Percentiles rank a stretch among this genome's conserved stretches.
Evolutionary conservation across 345 rosid species (phyloP).

Genomic region (Melastoma malabathricum): DNA sequence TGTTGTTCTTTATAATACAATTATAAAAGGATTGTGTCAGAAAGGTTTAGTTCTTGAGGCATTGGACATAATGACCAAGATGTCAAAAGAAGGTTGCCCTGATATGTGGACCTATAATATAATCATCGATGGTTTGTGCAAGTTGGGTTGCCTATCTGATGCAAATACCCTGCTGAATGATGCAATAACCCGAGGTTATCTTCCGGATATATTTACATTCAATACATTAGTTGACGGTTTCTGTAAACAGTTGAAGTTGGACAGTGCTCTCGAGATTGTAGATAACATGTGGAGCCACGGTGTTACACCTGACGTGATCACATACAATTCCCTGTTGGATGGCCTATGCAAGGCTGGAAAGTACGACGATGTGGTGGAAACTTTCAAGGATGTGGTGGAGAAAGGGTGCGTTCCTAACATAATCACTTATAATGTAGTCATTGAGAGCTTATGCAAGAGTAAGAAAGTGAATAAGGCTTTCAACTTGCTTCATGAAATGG

Average conservation of each 20-base stretch:
- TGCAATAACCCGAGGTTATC: conserved; percentile 58
- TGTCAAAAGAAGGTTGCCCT: conserved; percentile 55
- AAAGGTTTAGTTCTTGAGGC: conserved; percentile 71
- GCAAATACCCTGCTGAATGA: conserved; percentile 48
- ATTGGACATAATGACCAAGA: conserved; percentile 50
- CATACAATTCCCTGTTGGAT: conserved; percentile 76
- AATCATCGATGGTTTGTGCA: conserved; percentile 70
- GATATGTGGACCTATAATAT: conserved; percentile 75
- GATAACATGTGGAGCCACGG: conserved; percentile 55
- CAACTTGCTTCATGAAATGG: conserved; percentile 46
- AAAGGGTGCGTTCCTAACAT: conserved; percentile 65
- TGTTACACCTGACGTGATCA: conserved; percentile 65
- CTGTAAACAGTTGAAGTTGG: conserved; percentile 64
- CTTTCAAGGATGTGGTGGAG: conserved; percentile 47
- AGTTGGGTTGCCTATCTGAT: conserved; percentile 82
- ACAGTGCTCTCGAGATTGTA: conserved; percentile 49
- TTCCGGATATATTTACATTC: conserved; percentile 74
- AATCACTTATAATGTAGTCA: conserved; percentile 61
- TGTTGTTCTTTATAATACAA: conserved; percentile 48
- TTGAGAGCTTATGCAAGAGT: conserved; percentile 82
- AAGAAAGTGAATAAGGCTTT: conserved; percentile 48
- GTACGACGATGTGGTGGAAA: conserved; percentile 69
- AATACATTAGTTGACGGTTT: conserved; percentile 81
- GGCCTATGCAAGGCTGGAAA: conserved; percentile 83
- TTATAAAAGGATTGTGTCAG: conserved; percentile 64